These are phyloP conservation scores for Pezicula radicicola DNA, from an alignment of 2,329 filamentous ascomycete genomes.

Conservation along the genomic window DNA sequence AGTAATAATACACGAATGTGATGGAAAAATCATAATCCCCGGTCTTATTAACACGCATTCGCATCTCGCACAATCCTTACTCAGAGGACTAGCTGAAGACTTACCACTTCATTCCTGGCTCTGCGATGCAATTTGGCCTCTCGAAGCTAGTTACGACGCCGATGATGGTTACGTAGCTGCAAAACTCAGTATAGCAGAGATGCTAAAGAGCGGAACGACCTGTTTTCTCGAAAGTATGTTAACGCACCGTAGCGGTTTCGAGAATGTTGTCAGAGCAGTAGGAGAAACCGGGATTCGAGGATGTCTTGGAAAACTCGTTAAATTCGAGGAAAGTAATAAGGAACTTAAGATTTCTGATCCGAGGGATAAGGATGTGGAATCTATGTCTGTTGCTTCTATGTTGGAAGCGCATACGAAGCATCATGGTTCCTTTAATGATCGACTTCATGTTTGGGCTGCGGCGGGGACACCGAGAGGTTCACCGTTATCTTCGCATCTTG, in stretches of 20 bases:
- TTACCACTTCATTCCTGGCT: conserved; percentile 47
- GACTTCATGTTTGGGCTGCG: conserved; percentile 45
- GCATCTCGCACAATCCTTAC: conserved; percentile 45
- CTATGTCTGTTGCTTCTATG: conserved; percentile 32
- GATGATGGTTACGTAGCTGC: conserved; percentile 47
- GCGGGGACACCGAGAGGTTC: conserved; percentile 44
- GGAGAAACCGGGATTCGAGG: conserved; percentile 37
- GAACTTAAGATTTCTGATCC: conserved; percentile 31
- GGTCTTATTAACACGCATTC: conserved; percentile 49
- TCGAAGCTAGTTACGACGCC: conserved; percentile 40
- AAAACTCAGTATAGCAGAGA: conserved; percentile 45
- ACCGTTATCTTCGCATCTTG: conserved; percentile 31
- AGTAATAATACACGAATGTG: conserved; percentile 31
- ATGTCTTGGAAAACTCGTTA: conserved; percentile 32
- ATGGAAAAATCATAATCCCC: conserved; percentile 43
- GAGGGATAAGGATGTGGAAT: conserved; percentile 31
- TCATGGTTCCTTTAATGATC: conserved; percentile 27
- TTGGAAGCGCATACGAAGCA: conserved; percentile 28
- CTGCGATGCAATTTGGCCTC: conserved; percentile 47
- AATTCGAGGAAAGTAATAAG: conserved; percentile 30
- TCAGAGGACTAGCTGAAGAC: conserved; percentile 46
- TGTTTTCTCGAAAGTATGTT: conserved; percentile 52
- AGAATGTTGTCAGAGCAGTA: conserved; percentile 39
- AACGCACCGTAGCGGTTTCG: conserved; percentile 42
- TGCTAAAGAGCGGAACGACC: conserved; percentile 47